phyloP scores from a whole-genome alignment of 306 rosid genomes.

The Morella rubra region DNA sequence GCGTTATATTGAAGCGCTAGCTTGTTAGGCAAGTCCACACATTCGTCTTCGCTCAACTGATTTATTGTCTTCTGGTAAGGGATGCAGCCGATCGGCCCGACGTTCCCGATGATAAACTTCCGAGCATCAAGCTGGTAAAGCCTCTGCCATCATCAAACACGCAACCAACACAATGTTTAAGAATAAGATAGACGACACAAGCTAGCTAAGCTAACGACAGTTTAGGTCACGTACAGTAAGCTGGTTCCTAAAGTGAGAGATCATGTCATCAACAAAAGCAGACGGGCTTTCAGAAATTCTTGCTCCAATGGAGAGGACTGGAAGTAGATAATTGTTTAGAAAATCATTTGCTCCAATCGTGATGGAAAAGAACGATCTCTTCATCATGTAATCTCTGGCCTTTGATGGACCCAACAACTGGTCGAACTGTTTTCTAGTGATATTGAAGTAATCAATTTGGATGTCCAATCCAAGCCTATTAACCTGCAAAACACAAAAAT shows the following conservation, averaged over 20 bases:
- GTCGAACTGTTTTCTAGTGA: conserved; percentile 70
- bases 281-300: conserved; percentile 81
- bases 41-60: conserved; percentile 61
- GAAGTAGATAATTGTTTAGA: conserved; percentile 86
- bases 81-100: conserved; percentile 93
- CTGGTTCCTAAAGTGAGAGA: conserved; percentile 60
- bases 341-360: conserved; percentile 87
- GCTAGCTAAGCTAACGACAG: background rate
- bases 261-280: conserved; percentile 69
- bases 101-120: conserved; percentile 80
- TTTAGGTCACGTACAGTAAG: conserved; percentile 52
- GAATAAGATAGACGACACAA: background rate
- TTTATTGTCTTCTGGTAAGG: conserved; percentile 89
- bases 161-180: background rate
- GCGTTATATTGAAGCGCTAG: conserved; percentile 76
- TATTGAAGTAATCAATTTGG: conserved; percentile 79
- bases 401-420: conserved; percentile 59
- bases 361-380: conserved; percentile 70
- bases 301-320: conserved; percentile 79
- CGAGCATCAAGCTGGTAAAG: conserved; percentile 79
- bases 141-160: conserved; percentile 44
- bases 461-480: conserved; percentile 87
- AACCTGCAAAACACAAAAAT: conserved; percentile 41
- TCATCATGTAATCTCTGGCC: conserved; percentile 57
- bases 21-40: conserved; percentile 87